Base-by-base conservation (phyloP, 2,329 filamentous ascomycete genomes). In the Pseudopithomyces maydicus region DNA sequence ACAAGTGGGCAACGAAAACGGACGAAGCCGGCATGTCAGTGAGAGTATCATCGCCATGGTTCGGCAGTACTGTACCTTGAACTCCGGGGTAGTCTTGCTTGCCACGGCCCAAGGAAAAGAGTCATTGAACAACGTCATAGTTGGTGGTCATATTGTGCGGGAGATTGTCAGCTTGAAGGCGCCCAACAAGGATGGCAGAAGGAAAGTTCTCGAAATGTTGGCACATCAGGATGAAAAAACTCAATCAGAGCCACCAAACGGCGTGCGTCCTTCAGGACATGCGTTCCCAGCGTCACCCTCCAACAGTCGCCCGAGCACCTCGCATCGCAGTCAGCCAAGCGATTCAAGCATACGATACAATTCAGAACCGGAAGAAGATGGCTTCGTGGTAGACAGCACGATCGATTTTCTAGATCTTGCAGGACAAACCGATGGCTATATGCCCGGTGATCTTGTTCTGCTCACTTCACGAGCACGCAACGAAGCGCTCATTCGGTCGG, bases 51-150 rank as follows among this genome's bases (percentile, higher is more conserved):
- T 91, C 71, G 87, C 90, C 0, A 88, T 95, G 62, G 90, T 94
- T 0, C 86, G 88, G 54, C 90, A 97, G 70, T 93, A 94, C 72
- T 97, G 93, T 72, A 87, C 86, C 0, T 84, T 86, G 59, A 88
- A 91, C 58, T 92, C 89, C 59, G 88, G 89, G 1, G 90, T 99
- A 14, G 91, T 97, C 4, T 78, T 99, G 51, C 82, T 99, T 10
- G 93, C 92, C 3, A 98, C 94, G 19, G 92, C 94, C 0, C 92
- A 97, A 74, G 89, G 90, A 17, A 99, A 99, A 72, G 95, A 99
- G 62, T 89, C 91, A 0, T 79, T 99, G 48, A 95, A 99, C 75
- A 93, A 91, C 65, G 87, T 96, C 15, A 86, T 99, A 51, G 87
- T 98, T 55, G 92, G 94, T 20, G 92, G 93, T 0, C 94, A 98